These are phyloP conservation scores for Purshia tridentata DNA, from an alignment of 306 rosid genomes.

Conservation along the genomic window DNA sequence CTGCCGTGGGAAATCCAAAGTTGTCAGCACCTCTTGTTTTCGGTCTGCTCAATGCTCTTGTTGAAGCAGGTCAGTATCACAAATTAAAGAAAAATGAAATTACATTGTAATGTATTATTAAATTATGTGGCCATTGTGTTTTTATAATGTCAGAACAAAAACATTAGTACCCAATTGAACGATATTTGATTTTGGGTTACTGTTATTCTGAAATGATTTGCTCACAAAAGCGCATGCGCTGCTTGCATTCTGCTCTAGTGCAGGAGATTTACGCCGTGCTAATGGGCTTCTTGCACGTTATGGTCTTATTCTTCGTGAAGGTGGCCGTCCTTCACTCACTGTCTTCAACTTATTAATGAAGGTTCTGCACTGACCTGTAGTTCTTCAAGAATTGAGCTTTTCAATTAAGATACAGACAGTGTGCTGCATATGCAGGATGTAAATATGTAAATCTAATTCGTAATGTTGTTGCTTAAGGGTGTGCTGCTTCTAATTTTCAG, in stretches of 20 bases:
- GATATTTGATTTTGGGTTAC: not conserved
- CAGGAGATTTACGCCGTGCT: slow-evolving; percentile 89
- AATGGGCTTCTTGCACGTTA: slow-evolving; percentile 79
- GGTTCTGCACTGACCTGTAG: slow-evolving; percentile 45
- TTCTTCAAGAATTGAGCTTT: slow-evolving; percentile 27
- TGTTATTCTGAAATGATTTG: not conserved
- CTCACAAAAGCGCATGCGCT: slow-evolving; percentile 35
- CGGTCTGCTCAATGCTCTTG: slow-evolving; percentile 68
- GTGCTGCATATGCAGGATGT: not conserved
- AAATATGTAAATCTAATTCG: not conserved
- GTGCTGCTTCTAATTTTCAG: slow-evolving; percentile 37
- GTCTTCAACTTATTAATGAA: slow-evolving; percentile 78
- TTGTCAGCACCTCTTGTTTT: slow-evolving; percentile 62
- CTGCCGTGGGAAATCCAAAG: slow-evolving; percentile 61
- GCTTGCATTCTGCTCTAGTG: slow-evolving; percentile 58
- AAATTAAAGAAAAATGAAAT: slow-evolving; percentile 1
- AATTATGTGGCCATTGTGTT: not conserved
- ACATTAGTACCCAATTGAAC: not conserved
- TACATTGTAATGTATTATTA: not conserved
- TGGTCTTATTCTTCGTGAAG: slow-evolving; percentile 71
- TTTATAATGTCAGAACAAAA: not conserved
- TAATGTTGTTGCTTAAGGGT: slow-evolving; percentile 8
- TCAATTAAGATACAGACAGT: not conserved
- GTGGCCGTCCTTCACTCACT: slow-evolving; percentile 52
- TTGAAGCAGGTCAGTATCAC: slow-evolving; percentile 43